Base-by-base conservation (phyloP, 2,329 filamentous ascomycete species). In the Trichothecium roseum region DNA sequence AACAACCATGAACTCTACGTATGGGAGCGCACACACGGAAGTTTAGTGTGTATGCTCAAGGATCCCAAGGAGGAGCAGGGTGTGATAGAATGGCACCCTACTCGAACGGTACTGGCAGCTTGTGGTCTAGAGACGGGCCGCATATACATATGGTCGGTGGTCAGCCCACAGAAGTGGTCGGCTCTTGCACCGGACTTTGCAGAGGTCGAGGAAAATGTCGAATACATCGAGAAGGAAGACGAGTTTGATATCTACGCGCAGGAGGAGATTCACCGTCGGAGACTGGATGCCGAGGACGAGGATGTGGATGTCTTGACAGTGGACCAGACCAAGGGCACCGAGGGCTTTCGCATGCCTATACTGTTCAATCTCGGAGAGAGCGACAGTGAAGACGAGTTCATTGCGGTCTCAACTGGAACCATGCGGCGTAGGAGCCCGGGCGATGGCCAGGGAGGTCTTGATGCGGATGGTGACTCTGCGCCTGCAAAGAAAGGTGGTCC, bases 1-100 rank as follows among this genome's bases (percentile, higher is more conserved):
- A 96, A 96, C 69, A 98, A 98, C 52, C 88, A 95, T 49, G 89
- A 98, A 59, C 84, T 98, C 43, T 96, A 96, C 59, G 88, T 96
- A 18, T 96, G 89, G 91, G 91, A 98, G 61, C 78, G 91, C 37
- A 83, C 81, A 37, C 86, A 93, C 50, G 91, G 91, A 34, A 94
- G 86, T 58, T 64, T 98, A 38, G 88, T 95, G 36, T 93, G 94
- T 57, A 98, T 98, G 65, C 70, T 98, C 28, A 93, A 98, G 56
- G 89, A 91, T 1, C 88, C 89, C 2, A 93, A 93, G 51, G 91
- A 98, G 60, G 93, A 98, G 59, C 78, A 96, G 42, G 89, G 89
- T 1, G 84, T 93, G 4, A 88, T 98, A 18, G 91, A 98, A 61
- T 98, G 91, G 91, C 91, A 98, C 53, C 91, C 91, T 1, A 77